These are phyloP conservation scores for Leptographium radiaticola DNA, from an alignment of 2,329 filamentous ascomycete genomes.

Conservation along the genomic window DNA sequence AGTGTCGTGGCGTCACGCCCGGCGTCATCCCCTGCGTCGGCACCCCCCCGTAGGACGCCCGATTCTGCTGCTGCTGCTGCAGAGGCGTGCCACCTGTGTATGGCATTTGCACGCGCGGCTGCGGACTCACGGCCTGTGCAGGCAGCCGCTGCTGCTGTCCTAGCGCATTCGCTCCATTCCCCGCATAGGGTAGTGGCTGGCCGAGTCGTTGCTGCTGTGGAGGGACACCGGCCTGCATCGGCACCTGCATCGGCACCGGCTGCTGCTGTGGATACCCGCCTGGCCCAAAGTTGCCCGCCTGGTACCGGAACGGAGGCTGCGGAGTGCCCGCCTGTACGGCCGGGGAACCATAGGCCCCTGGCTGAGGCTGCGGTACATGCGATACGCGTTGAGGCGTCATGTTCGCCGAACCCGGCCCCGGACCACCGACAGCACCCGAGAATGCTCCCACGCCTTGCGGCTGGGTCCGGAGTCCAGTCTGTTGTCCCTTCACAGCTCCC, in stretches of 20 bases:
- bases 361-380: constrained; percentile 20
- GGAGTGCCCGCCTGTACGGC: constrained; percentile 25
- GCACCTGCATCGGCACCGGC: constrained; percentile 19
- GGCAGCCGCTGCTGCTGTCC: constrained; percentile 24
- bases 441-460: constrained; percentile 25
- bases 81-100: constrained; percentile 11
- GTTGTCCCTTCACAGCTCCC: constrained; percentile 38
- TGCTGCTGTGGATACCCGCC: constrained; percentile 12
- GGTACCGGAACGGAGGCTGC: constrained; percentile 24
- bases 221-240: constrained; percentile 2
- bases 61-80: constrained; percentile 16
- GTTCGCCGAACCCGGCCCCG: constrained; percentile 1
- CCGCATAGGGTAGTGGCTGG: constrained; percentile 17
- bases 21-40: constrained; percentile 9
- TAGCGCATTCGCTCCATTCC: constrained; percentile 29
- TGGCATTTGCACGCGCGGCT: neutral
- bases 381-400: constrained; percentile 13
- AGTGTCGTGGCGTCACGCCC: constrained; percentile 18
- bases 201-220: constrained; percentile 14
- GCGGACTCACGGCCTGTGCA: constrained; percentile 22
- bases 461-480: constrained; percentile 33
- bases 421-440: neutral
- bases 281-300: neutral
- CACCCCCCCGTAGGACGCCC: constrained; percentile 15
- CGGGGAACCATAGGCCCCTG: constrained; percentile 23